These are phyloP conservation scores for Globisporangium splendens DNA, from an alignment of 352 stramenopile genomes.

Conservation along the genomic window DNA sequence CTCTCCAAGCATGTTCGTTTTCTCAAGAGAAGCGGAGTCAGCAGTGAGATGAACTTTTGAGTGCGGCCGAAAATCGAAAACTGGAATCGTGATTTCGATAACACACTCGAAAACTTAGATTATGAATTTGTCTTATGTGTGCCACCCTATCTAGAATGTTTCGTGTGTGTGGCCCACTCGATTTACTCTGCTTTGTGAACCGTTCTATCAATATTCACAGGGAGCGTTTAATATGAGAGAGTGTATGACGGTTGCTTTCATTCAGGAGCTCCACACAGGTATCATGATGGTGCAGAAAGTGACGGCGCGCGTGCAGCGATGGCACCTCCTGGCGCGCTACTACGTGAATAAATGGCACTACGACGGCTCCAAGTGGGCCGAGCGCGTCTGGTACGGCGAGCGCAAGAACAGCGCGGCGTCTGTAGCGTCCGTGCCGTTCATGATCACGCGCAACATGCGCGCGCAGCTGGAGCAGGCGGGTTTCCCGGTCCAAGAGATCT, in stretches of 20 bases:
- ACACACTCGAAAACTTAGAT: too few relatives aligned
- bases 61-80: too few relatives aligned
- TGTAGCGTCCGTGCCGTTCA: slow-evolving; percentile 78
- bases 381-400: slow-evolving; percentile 67
- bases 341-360: slow-evolving; percentile 87
- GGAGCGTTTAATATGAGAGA: neutral
- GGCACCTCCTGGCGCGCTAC: slow-evolving; percentile 66
- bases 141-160: too few relatives aligned
- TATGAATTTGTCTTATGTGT: too few relatives aligned
- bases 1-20: too few relatives aligned
- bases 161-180: too few relatives aligned
- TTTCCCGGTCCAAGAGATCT: slow-evolving; percentile 62
- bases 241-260: neutral
- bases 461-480: slow-evolving; percentile 49
- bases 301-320: slow-evolving; percentile 43
- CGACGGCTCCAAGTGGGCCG: slow-evolving; percentile 67
- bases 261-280: neutral
- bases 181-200: too few relatives aligned
- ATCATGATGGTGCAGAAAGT: slow-evolving; percentile 36
- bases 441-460: slow-evolving; percentile 78
- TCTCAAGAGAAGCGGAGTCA: too few relatives aligned
- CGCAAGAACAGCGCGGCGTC: slow-evolving; percentile 33
- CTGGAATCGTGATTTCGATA: too few relatives aligned
- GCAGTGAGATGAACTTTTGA: too few relatives aligned
- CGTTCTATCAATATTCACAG: neutral